Conservation (phyloP, 371 early-diverging fungal species). For the Saksenaea oblongispora region DNA sequence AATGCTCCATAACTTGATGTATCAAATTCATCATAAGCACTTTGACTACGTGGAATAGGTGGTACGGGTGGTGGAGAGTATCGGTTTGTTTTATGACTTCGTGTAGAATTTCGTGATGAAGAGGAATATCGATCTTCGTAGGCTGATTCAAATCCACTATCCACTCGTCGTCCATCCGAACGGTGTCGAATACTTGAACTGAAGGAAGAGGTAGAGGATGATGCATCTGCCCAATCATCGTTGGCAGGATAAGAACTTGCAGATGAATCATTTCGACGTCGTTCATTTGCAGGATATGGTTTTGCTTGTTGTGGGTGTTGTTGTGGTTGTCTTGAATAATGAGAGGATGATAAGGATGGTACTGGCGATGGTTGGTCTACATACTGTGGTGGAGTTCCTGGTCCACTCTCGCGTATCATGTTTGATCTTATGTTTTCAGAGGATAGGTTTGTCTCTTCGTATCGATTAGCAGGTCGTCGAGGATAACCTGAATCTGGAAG, state of each 20-base stretch:
- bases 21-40: constrained; percentile 11
- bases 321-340: constrained; percentile 5
- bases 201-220: constrained; percentile 24
- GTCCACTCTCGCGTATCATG: neutral
- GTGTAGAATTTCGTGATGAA: constrained; percentile 17
- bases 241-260: constrained; percentile 19
- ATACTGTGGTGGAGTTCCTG: constrained; percentile 2
- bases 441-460: neutral
- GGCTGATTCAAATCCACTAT: constrained; percentile 47
- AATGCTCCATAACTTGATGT: constrained; percentile 23
- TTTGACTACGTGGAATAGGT: constrained; percentile 20
- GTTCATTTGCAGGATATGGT: constrained; percentile 14
- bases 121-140: constrained; percentile 38
- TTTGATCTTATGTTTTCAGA: constrained; percentile 3
- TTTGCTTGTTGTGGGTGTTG: constrained; percentile 9
- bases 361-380: constrained; percentile 12
- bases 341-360: neutral
- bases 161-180: constrained; percentile 35
- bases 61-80: constrained; percentile 44
- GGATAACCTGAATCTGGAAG: constrained; percentile 12
- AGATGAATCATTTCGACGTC: constrained; percentile 29
- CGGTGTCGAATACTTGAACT: constrained; percentile 26
- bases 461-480: constrained; percentile 3
- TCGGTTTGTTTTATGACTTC: constrained; percentile 15
- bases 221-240: constrained; percentile 26